A percentile compares a stretch with the other conserved stretches of the same genome.
These are phyloP conservation scores for Arachnomyces sp. DNA, from an alignment of 2,329 filamentous ascomycete genomes.

Conservation along the genomic window DNA sequence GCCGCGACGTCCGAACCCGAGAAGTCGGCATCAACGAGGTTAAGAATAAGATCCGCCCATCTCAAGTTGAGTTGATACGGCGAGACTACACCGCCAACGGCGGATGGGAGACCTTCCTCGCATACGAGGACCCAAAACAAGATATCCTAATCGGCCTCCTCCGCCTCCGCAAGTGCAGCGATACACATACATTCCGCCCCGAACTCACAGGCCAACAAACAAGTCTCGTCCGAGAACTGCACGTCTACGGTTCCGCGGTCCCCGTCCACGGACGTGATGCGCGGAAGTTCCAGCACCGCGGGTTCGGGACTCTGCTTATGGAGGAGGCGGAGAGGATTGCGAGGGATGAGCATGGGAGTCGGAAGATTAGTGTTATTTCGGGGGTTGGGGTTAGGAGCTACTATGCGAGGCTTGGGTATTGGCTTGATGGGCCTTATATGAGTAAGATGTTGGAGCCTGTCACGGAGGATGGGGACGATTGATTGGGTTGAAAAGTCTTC, in stretches of 20 bases:
- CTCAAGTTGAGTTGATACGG: constrained; percentile 89
- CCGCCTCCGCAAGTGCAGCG: constrained; percentile 79
- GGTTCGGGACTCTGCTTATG: constrained; percentile 93
- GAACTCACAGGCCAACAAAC: constrained; percentile 81
- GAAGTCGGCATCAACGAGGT: constrained; percentile 99
- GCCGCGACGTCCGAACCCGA: constrained; percentile 88
- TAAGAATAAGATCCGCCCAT: constrained; percentile 95
- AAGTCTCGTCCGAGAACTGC: constrained; percentile 84
- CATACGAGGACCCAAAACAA: constrained; percentile 97
- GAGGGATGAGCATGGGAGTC: constrained; percentile 83
- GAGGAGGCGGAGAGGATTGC: constrained; percentile 96
- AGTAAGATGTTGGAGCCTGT: constrained; percentile 40
- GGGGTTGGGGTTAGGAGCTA: constrained; percentile 94
- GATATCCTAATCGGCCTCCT: constrained; percentile 92
- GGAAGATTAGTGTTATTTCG: constrained; percentile 95
- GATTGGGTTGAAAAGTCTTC: constrained; percentile 5
- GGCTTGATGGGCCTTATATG: constrained; percentile 82
- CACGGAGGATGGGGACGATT: constrained; percentile 28
- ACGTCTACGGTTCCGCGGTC: constrained; percentile 96
- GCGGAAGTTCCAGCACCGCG: constrained; percentile 96
- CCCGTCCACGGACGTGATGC: constrained; percentile 92
- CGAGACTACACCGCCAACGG: constrained; percentile 92
- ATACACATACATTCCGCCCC: constrained; percentile 83
- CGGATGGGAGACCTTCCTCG: constrained; percentile 96
- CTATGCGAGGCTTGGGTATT: constrained; percentile 87